Conservation (phyloP, 306 rosid species). For the Lathyrus tuberosus region DNA sequence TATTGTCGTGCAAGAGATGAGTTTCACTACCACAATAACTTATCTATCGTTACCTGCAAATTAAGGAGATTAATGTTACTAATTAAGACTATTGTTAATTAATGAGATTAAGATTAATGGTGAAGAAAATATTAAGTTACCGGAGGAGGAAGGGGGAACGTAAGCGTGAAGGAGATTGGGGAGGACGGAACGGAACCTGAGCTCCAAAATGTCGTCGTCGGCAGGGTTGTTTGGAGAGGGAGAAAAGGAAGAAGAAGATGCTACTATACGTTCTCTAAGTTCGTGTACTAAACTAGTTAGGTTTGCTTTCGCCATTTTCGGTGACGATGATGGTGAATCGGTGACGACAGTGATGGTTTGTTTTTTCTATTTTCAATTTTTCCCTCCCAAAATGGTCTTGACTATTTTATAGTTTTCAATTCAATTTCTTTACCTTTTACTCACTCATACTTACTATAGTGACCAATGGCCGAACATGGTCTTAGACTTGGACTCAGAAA, state of each 20-base stretch:
- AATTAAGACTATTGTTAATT: not conserved
- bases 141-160: constrained; percentile 69
- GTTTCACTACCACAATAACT: constrained; percentile 72
- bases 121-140: constrained; percentile 32
- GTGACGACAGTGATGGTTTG: not conserved
- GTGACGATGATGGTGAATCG: too few species aligned
- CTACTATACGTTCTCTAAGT: constrained; percentile 78
- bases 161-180: constrained; percentile 74
- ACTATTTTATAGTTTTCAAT: not conserved
- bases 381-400: constrained; percentile 33
- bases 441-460: too few species aligned
- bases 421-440: not conserved
- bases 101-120: not conserved
- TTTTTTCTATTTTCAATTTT: not conserved
- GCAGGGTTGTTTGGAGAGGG: constrained; percentile 36
- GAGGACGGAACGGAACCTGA: constrained; percentile 78
- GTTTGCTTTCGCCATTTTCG: constrained; percentile 52
- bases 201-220: constrained; percentile 66
- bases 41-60: constrained; percentile 56
- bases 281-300: constrained; percentile 75
- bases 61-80: not conserved
- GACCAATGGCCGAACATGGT: too few species aligned
- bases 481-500: too few species aligned
- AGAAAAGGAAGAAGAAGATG: constrained; percentile 66
- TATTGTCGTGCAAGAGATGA: constrained; percentile 61